A percentile compares a stretch with the other conserved stretches of the same genome.
Evolutionary conservation across 345 rosid genomes (phyloP).

Genomic region (Turnera subulata): DNA sequence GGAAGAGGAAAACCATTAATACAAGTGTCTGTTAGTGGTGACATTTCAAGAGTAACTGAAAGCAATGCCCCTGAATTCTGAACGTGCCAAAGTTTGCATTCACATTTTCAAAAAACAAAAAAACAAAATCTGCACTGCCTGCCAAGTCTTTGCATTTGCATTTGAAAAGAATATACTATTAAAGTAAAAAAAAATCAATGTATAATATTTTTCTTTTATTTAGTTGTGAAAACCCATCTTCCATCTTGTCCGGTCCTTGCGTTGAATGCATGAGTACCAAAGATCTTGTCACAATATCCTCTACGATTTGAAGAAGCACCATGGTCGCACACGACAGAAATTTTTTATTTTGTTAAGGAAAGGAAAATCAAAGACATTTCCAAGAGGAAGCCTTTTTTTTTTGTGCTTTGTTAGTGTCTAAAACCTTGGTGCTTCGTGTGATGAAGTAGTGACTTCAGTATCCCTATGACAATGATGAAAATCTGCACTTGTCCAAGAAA

Average conservation of each 20-base stretch:
- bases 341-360: too few species aligned
- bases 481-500: slow-evolving; percentile 20
- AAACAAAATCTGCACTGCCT: too few species aligned
- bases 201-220: slow-evolving; percentile 11
- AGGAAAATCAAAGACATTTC: too few species aligned
- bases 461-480: too few species aligned
- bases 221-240: background rate
- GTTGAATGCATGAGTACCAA: background rate
- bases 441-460: too few species aligned
- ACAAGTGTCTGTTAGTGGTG: slow-evolving; percentile 22
- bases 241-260: background rate
- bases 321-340: too few species aligned
- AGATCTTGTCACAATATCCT: background rate
- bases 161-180: slow-evolving; percentile 15
- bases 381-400: too few species aligned
- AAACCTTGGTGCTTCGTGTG: too few species aligned
- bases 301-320: background rate
- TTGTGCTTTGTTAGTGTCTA: too few species aligned
- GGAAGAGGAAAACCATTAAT: slow-evolving; percentile 35
- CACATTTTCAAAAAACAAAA: too few species aligned
- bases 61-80: too few species aligned
- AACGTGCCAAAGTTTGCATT: too few species aligned
- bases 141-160: slow-evolving; percentile 23
- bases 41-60: slow-evolving; percentile 29
- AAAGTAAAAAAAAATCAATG: slow-evolving; percentile 13